Base-by-base conservation (phyloP, 768 basidiomycete species). In the Agaricus bisporus region DNA sequence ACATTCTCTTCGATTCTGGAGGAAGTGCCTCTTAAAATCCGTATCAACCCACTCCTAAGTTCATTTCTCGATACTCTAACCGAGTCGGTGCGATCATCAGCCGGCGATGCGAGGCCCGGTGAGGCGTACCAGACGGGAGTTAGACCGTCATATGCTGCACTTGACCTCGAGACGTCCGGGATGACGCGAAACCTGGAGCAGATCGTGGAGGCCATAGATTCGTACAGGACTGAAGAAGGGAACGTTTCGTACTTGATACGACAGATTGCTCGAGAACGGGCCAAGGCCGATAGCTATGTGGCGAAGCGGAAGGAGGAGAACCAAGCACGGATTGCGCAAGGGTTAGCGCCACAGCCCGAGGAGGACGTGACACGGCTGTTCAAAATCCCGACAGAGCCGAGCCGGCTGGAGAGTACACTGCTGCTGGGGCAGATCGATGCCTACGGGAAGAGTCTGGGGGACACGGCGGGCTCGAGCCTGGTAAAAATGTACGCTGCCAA, bases 251-350 rank as follows among this genome's bases (percentile, higher is more conserved):
- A 92, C 74, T 73, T 91, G 60, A 77, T 77, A 42, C 84, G 94
- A 51, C 93, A 95, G 66, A 95, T 95, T 63, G 85, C 85, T 28
- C 80, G 94, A 28, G 94, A 97, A 68, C 86, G 82, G 63, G 70
- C 77, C 41, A 82, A 81, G 56, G 90, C 91, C 47, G 94, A 97
- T 52, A 75, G 77, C 49, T 86, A 86, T 63, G 70, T 94, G 50
- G 78, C 81, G 61, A 94, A 93, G 69, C 83, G 92, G 52, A 90
- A 86, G 65, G 94, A 95, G 66, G 94, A 97, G 70, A 95, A 91
- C 63, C 78, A 77, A 36, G 73, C 73, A 48, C 81, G 94, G 41
- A 77, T 87, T 57, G 85, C 83, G 37, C 90, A 93, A 63, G 94
- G 94, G 11, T 72, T 95, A 48, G 81, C 81, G 22, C 91, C 94